Base-by-base conservation (phyloP, 176 grass and related monocot species). In the Thinopyrum elongatum region DNA sequence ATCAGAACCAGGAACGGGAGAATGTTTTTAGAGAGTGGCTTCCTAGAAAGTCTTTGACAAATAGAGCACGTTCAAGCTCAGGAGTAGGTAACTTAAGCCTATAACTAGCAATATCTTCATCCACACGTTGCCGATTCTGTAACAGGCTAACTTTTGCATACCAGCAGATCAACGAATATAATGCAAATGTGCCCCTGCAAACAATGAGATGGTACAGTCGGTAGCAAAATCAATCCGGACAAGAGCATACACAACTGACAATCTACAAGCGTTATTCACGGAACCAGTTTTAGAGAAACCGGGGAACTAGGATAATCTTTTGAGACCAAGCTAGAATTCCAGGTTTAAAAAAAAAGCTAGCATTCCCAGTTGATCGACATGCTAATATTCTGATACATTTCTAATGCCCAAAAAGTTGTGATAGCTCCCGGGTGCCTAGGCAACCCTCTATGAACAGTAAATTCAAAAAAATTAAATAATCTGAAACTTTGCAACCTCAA, bases 1-100 rank as follows among this genome's bases (percentile, higher is more conserved):
- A 90, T 98, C 70, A 98, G 75, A 85, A 98, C 93, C 84, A 98
- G 89, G 79, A 98, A 85, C 34, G 94, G 84, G 28, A 98, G 86
- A 88, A 88, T 61, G 53, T 78, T 94, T 85, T 98, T 98, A 28
- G 90, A 92, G 77, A 63, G 31, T 16, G 80, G 70, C 6, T 87
- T 95, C 72, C 83, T 58, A 98, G 88, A 74, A 65, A 86, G 16
- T 98, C 91, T 85, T 98, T 98, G 87, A 98, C 92, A 49, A 17
- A 42, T 0, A 98, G 49, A 87, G 93, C 90, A 81, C 93, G 91
- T 76, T 94, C 96, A 81, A 98, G 66, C 49, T 98, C 96, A 65
- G 84, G 91, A 79, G 91, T 94, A 46, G 96, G 93, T 79, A 98
- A 85, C 81, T 89, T 98, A 26, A 98, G 84, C 65, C 90, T 87